phyloP scores from a whole-genome alignment of 768 basidiomycete genomes.

The Strobilomyces dryophilus region DNA sequence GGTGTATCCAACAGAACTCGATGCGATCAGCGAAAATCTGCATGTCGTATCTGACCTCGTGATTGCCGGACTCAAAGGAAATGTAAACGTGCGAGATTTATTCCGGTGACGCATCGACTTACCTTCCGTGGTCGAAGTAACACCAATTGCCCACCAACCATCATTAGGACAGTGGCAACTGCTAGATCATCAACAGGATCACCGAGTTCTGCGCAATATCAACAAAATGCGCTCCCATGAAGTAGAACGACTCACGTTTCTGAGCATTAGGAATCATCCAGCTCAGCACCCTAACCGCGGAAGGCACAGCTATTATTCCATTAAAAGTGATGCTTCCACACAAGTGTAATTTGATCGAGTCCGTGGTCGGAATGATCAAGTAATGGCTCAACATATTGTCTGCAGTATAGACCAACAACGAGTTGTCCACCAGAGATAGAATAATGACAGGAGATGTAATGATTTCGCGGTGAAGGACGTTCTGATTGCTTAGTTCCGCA shows the following conservation, averaged over 20 bases:
- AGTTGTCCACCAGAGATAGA: constrained; percentile 91
- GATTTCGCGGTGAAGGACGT: constrained; percentile 77
- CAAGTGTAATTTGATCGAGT: constrained; percentile 79
- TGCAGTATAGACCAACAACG: constrained; percentile 87
- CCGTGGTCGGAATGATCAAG: constrained; percentile 78
- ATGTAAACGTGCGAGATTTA: not conserved
- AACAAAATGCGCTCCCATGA: constrained; percentile 3
- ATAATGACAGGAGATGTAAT: constrained; percentile 77
- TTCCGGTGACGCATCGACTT: constrained; percentile 8
- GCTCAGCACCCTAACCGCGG: constrained; percentile 82
- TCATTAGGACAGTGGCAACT: constrained; percentile 92
- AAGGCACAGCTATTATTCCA: constrained; percentile 83
- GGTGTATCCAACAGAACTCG: constrained; percentile 98
- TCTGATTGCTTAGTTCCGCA: constrained; percentile 76
- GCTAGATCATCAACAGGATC: constrained; percentile 91
- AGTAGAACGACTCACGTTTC: constrained; percentile 61
- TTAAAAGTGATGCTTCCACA: constrained; percentile 95
- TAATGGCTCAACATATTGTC: constrained; percentile 95
- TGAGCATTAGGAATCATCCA: constrained; percentile 96
- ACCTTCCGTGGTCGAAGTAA: constrained; percentile 88
- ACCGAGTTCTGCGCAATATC: constrained; percentile 66
- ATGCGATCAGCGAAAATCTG: constrained; percentile 96
- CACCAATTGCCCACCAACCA: constrained; percentile 89
- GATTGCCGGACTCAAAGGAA: constrained; percentile 60
- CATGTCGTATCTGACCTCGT: constrained; percentile 95